Conservation (phyloP, 257 asterid genomes). For the Asclepias syriaca region DNA sequence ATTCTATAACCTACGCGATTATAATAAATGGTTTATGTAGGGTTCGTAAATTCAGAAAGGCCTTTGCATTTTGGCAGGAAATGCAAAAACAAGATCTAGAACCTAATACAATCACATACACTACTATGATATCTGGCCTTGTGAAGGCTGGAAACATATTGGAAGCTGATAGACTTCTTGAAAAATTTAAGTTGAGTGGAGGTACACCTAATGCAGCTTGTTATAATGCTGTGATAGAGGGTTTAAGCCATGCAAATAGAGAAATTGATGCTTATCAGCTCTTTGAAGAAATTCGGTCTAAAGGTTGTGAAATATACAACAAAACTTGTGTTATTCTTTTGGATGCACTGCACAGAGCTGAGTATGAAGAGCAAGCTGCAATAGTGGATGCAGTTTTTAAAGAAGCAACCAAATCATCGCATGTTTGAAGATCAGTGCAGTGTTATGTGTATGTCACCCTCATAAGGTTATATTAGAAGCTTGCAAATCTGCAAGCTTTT, state of each 20-base stretch:
- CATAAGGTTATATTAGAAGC: background rate
- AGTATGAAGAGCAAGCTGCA: constrained; percentile 78
- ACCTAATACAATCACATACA: constrained; percentile 60
- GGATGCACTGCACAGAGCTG: constrained; percentile 78
- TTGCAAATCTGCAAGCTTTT: background rate
- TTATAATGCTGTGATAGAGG: constrained; percentile 72
- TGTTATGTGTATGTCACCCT: background rate
- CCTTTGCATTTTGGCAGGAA: constrained; percentile 90
- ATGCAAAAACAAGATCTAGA: constrained; percentile 77
- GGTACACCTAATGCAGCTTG: constrained; percentile 78
- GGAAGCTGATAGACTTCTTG: constrained; percentile 60
- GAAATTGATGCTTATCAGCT: constrained; percentile 64
- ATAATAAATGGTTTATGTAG: constrained; percentile 72
- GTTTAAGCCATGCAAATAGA: constrained; percentile 63
- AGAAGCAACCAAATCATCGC: constrained; percentile 66
- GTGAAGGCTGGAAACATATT: constrained; percentile 77
- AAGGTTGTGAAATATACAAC: constrained; percentile 54
- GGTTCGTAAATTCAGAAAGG: constrained; percentile 79
- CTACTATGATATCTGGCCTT: constrained; percentile 81
- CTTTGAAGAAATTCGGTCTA: constrained; percentile 66
- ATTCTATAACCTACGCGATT: constrained; percentile 52
- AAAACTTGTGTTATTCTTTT: constrained; percentile 76
- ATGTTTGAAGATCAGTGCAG: constrained; percentile 54
- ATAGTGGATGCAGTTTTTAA: constrained; percentile 71
- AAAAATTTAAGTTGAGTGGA: constrained; percentile 59